Evolutionary conservation across 2,329 filamentous ascomycete species (phyloP).

Genomic region (Rutstroemia sp.): DNA sequence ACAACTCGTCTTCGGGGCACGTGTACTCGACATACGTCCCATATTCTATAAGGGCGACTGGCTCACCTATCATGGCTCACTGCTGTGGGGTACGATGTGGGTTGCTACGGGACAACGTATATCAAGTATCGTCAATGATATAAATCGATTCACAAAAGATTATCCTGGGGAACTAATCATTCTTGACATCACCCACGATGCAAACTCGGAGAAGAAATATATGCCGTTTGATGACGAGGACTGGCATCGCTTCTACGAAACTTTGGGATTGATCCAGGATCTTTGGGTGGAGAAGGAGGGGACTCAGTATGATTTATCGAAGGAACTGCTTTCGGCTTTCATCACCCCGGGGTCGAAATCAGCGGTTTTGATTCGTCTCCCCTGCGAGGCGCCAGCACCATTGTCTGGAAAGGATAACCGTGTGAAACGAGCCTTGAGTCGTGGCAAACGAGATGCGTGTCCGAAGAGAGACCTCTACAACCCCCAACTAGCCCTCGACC

Average conservation of each 20-base stretch:
- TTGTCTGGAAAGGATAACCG: not conserved
- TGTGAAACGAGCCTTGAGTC: not conserved
- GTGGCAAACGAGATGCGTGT: not conserved
- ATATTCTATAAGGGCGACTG: conserved; percentile 9
- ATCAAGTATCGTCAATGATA: conserved; percentile 14
- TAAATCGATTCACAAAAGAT: conserved; percentile 19
- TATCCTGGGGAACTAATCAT: conserved; percentile 22
- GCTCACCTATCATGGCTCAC: conserved; percentile 14
- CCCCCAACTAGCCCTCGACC: not conserved
- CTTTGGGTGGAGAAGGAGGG: conserved; percentile 11
- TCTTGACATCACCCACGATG: conserved; percentile 20
- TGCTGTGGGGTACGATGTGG: not conserved
- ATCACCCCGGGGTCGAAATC: conserved; percentile 18
- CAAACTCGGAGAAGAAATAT: not conserved
- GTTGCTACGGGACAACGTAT: conserved; percentile 16
- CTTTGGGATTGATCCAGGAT: conserved; percentile 13
- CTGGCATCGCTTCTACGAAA: conserved; percentile 16
- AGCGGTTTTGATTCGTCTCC: conserved; percentile 16
- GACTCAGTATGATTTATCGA: conserved; percentile 14
- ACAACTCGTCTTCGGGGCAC: conserved; percentile 16
- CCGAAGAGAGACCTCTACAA: not conserved
- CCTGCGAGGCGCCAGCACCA: conserved; percentile 8
- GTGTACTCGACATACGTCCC: conserved; percentile 21
- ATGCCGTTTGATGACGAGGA: not conserved
- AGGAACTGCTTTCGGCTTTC: conserved; percentile 15